Conservation (phyloP, 2,329 filamentous ascomycete species). For the Colletotrichum viniferum region DNA sequence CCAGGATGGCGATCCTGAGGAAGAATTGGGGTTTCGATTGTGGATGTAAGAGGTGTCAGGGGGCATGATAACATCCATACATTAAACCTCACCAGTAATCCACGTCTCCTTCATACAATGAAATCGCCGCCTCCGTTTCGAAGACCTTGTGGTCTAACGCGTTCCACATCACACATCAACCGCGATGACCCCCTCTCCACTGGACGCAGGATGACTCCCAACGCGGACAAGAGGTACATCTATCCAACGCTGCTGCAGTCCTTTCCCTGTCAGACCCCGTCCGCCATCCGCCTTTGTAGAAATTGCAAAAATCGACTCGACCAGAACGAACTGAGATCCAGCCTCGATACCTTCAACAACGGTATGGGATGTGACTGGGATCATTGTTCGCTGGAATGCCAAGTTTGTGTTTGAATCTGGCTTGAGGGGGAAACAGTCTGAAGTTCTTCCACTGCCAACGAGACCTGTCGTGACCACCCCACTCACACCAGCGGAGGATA, state of each 20-base stretch:
- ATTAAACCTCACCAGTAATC: background rate
- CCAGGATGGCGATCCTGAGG: background rate
- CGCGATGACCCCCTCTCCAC: background rate
- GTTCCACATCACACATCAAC: background rate
- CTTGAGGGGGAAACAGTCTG: constrained; percentile 19
- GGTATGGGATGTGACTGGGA: constrained; percentile 4
- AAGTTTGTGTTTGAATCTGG: constrained; percentile 32
- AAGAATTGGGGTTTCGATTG: constrained; percentile 19
- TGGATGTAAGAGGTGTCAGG: constrained; percentile 3
- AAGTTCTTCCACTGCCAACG: background rate
- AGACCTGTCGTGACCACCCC: background rate
- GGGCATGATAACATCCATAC: background rate
- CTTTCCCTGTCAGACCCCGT: background rate
- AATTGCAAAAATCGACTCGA: constrained; percentile 15
- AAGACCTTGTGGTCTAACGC: background rate
- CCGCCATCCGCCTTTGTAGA: background rate
- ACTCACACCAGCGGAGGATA: background rate
- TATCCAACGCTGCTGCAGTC: background rate
- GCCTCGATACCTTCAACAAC: background rate
- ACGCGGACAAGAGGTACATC: background rate
- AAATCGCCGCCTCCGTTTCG: background rate
- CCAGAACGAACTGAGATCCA: background rate
- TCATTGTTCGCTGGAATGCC: constrained; percentile 25
- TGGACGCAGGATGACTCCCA: background rate
- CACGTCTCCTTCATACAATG: background rate